Evolutionary conservation across 2,329 filamentous ascomycete species (phyloP).

Genomic region (Biscogniauxia mediterranea): DNA sequence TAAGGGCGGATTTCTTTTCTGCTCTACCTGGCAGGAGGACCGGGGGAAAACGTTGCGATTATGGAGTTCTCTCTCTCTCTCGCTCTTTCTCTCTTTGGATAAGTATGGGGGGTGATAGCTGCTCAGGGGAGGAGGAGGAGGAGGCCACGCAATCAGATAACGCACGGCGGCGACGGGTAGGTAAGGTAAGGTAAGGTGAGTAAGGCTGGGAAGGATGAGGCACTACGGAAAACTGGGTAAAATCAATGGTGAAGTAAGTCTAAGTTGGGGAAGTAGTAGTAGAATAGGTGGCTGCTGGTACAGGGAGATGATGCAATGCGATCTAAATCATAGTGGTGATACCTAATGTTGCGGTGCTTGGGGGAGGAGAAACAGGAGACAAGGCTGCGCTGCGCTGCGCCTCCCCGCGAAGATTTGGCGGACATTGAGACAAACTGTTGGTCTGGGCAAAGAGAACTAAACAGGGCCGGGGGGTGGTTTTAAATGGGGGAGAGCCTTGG

Average conservation of each 20-base stretch:
- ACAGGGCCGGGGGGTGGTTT: neutral
- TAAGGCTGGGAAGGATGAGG: too few relatives aligned
- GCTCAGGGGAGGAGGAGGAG: neutral
- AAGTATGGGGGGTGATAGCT: too few relatives aligned
- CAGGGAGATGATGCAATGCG: neutral
- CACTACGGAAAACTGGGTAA: too few relatives aligned
- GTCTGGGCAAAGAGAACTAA: neutral
- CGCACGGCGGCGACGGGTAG: too few relatives aligned
- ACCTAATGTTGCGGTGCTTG: neutral
- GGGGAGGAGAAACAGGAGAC: too few relatives aligned
- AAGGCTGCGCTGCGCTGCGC: too few relatives aligned
- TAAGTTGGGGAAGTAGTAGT: neutral
- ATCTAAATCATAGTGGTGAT: neutral
- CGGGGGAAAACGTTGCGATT: too few relatives aligned
- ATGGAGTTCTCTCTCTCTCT: neutral
- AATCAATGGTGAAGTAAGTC: neutral
- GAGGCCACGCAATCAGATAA: neutral
- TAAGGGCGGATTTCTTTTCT: neutral
- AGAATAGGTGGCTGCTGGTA: neutral
- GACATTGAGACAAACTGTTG: constrained; percentile 1
- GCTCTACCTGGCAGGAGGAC: neutral
- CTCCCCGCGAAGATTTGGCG: neutral
- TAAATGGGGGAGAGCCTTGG: too few relatives aligned
- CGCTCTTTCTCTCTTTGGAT: neutral
- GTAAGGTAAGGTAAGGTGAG: too few relatives aligned